These are phyloP conservation scores for Grosmannia huntii DNA, from an alignment of 2,329 filamentous ascomycete species.

Conservation along the genomic window DNA sequence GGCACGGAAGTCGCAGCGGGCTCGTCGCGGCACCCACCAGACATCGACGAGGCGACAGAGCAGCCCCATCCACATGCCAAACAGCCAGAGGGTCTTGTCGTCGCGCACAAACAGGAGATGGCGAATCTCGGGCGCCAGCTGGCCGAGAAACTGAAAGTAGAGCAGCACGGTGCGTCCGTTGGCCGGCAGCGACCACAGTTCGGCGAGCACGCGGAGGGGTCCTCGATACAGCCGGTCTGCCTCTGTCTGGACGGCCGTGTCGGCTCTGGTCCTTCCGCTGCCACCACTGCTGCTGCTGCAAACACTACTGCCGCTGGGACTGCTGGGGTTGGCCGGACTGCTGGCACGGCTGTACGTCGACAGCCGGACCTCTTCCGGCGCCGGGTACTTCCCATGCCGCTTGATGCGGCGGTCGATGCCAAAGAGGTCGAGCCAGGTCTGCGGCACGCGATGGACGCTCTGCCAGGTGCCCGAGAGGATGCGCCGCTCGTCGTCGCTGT, in stretches of 20 bases:
- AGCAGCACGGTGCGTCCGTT: constrained; percentile 8
- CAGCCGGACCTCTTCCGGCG: background rate
- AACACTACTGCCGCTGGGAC: background rate
- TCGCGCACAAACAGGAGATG: constrained; percentile 11
- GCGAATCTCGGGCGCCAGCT: constrained; percentile 10
- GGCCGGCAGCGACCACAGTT: constrained; percentile 8
- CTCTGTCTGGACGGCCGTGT: background rate
- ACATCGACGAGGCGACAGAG: constrained; percentile 12
- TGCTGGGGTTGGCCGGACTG: background rate
- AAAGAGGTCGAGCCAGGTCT: constrained; percentile 12
- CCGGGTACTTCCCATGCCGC: background rate
- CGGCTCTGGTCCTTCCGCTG: too few relatives aligned
- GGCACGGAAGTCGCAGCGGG: constrained; percentile 14
- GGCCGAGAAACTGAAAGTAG: constrained; percentile 14
- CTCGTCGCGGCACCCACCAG: constrained; percentile 13
- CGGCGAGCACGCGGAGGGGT: constrained; percentile 11
- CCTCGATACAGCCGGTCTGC: constrained; percentile 11
- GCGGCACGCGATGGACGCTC: constrained; percentile 9
- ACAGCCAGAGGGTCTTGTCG: constrained; percentile 13
- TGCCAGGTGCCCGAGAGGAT: constrained; percentile 11
- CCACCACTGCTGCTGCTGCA: background rate
- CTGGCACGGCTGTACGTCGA: background rate
- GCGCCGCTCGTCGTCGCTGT: constrained; percentile 11
- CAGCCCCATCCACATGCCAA: constrained; percentile 16
- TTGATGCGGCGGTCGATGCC: constrained; percentile 6